Base-by-base conservation (phyloP, 768 basidiomycete genomes). In the Amyloporia xantha region DNA sequence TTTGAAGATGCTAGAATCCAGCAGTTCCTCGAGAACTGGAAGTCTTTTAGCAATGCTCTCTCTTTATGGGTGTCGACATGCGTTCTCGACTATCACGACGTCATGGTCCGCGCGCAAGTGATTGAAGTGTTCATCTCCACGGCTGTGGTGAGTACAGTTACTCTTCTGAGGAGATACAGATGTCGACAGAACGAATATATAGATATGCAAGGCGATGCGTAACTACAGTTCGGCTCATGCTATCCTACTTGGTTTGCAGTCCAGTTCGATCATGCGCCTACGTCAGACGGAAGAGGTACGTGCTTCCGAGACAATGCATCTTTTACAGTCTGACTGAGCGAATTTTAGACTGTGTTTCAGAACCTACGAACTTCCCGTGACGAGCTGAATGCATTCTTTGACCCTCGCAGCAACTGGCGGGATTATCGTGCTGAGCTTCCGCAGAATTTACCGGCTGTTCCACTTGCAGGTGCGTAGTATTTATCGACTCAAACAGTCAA, bases 171-270 rank as follows among this genome's bases (percentile, higher is more conserved):
- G 4, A 28, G n/a, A n/a, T n/a, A n/a, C n/a, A n/a, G n/a, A n/a
- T n/a, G n/a, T n/a, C n/a, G n/a, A n/a, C n/a, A n/a, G n/a, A n/a
- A n/a, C 30, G 30, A 7, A 7, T 33, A 4, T 41, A 20, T 23
- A 52, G 51, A 35, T 21, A 4, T 52, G 51, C 42, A 48, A 41
- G 24, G 20, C 15, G 15, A 23, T 48, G 33, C 25, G 47, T 4
- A 52, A 52, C 47, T 52, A 42, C 26, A 52, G 41, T 44, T 48
- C 51, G 9, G 51, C 51, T 4, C 44, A 37, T 41, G 26, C 50
- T 9, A 51, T 51, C 25, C 3, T 47, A 24, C 36, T 25, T 20
- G 45, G 44, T 15, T 33, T 52, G 28, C 15, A 37, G 13, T 20
- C 33, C 4, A 36, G n/a, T 15, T 19, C 50, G 2, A 15, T 51